A percentile compares a stretch with the other conserved stretches of the same genome.
Conservation (phyloP, 192 early-diverging fungal species). For the Chytriomyces hyalinus region DNA sequence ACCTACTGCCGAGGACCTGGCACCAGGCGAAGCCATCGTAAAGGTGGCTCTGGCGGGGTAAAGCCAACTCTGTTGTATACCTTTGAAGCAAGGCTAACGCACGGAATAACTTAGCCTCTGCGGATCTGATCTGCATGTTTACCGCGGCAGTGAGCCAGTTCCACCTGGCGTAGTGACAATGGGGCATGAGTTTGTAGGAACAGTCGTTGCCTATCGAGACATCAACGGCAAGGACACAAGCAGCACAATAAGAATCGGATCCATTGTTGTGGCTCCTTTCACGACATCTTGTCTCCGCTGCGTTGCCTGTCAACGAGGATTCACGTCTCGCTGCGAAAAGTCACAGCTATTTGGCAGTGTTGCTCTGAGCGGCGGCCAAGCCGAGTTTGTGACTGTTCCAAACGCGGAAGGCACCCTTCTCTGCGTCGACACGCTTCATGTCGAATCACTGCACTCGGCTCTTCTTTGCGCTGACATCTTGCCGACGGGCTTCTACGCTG, state of each 20-base stretch:
- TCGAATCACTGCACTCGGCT: slow-evolving; percentile 51
- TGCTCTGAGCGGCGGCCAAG: slow-evolving; percentile 55
- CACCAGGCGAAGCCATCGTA: slow-evolving; percentile 18
- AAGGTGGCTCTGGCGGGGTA: slow-evolving; percentile 19
- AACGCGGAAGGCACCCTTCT: slow-evolving; percentile 55
- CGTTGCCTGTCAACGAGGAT: not conserved
- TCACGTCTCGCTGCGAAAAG: slow-evolving; percentile 6
- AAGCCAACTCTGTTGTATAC: not conserved
- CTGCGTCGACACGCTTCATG: slow-evolving; percentile 30
- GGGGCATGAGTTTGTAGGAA: slow-evolving; percentile 23
- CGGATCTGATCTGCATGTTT: slow-evolving; percentile 27
- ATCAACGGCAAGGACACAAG: not conserved
- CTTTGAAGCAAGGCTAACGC: too few species aligned
- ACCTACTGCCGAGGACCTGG: not conserved
- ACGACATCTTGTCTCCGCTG: slow-evolving; percentile 12
- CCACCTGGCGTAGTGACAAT: slow-evolving; percentile 1
- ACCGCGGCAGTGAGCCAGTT: slow-evolving; percentile 16
- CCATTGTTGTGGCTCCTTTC: slow-evolving; percentile 10
- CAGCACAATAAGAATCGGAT: not conserved
- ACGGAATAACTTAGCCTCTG: not conserved
- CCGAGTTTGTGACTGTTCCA: slow-evolving; percentile 62
- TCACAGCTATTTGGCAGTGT: slow-evolving; percentile 4
- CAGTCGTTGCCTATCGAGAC: not conserved
- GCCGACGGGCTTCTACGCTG: slow-evolving; percentile 62
- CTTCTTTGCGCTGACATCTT: slow-evolving; percentile 61